phyloP scores from a whole-genome alignment of 129 eudicot species.

The Centella asiatica region DNA sequence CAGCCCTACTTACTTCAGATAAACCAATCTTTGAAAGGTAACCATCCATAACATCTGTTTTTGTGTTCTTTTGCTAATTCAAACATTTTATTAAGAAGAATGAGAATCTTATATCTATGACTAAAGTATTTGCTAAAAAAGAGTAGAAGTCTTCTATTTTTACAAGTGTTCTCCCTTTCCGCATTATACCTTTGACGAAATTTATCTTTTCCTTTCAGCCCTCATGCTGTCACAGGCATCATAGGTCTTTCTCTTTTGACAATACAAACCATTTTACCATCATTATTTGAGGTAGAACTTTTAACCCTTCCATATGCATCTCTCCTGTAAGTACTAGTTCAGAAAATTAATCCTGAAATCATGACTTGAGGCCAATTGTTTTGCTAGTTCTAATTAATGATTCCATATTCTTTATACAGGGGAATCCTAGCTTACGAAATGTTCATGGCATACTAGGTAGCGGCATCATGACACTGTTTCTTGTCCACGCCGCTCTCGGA shows the following conservation, averaged over 20 bases:
- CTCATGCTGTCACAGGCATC: constrained; percentile 90
- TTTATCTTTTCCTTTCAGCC: constrained; percentile 45
- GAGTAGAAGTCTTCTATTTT: too few relatives aligned
- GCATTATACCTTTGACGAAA: background rate
- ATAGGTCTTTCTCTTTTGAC: constrained; percentile 80
- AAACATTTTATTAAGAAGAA: too few relatives aligned
- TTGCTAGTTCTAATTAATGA: background rate
- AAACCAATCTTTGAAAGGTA: constrained; percentile 93
- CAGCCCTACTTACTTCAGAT: constrained; percentile 81
- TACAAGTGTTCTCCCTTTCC: background rate
- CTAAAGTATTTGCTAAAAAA: background rate
- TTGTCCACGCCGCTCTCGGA: constrained; percentile 87
- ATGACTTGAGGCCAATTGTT: background rate
- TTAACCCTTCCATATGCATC: too few relatives aligned
- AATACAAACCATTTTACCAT: constrained; percentile 61
- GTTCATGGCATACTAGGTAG: constrained; percentile 91
- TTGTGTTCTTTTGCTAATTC: background rate
- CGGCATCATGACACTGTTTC: constrained; percentile 85
- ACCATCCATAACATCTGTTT: background rate
- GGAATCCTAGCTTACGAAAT: constrained; percentile 79
- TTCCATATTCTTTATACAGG: constrained; percentile 27
- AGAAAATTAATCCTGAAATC: too few relatives aligned
- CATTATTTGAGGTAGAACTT: constrained; percentile 69
- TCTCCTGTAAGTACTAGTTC: too few relatives aligned
- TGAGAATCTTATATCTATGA: background rate